Evolutionary conservation across 257 asterid species (phyloP), one percentile per base, ranked within the genome.

Genomic region (Solanum virginianum): DNA sequence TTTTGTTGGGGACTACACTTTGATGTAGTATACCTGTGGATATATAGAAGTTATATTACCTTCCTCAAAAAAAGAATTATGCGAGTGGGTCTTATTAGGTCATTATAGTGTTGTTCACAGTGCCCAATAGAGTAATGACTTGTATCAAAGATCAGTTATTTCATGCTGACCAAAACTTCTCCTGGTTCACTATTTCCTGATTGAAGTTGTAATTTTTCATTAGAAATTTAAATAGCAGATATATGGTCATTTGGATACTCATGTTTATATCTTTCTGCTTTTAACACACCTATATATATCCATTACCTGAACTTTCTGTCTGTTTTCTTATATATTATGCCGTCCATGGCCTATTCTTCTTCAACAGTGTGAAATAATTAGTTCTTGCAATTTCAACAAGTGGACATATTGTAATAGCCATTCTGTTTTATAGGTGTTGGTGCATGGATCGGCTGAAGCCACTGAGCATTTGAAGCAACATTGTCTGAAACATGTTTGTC

Each of bases 361-460:
- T 49, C 82, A 24, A 51, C 60, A 10, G 60, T 49, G 13, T 63
- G 59, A 74, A 75, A 49, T 22, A 54, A 49, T 75, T 75, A 49
- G 82, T 49, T 75, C 82, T 75, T 75, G 57, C 62, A 75, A 26
- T 51, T 49, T 75, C 45, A 53, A 49, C 45, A 24, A 53, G 41
- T 75, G 49, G 82, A 51, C 82, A 14, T 75, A 62, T 53, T 75
- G 18, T 72, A 45, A 72, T 75, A 75, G 24, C 72, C 89, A 88
- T 89, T 87, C 79, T 80, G 80, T 41, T 87, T 84, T 88, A 85
- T 59, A 94, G 99, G 99, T 96, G 83, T 91, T 96, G 94, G 99
- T 96, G 90, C 98, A 96, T 87, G 98, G 98, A 87, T 95, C 99
- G 82, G 99, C 99, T 20, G 99, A 96, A 91, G 98, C 99, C 90